Evolutionary conservation across 2,329 filamentous ascomycete species (phyloP).

Genomic region (Sporothrix brasiliensis): DNA sequence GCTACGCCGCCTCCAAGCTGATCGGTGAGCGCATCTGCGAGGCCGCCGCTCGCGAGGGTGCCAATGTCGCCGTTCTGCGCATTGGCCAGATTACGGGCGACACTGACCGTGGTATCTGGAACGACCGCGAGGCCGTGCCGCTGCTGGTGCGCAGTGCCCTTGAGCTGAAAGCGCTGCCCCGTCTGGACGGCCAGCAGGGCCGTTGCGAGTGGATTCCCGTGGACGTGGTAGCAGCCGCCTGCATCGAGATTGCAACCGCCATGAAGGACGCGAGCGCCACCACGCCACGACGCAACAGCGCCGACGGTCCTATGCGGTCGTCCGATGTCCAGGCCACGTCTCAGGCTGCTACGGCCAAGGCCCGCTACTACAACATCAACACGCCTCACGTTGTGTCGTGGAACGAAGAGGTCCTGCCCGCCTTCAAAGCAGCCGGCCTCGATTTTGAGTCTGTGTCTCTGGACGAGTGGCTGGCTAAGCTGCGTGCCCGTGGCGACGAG

Average conservation of each 20-base stretch:
- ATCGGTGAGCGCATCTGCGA: slow-evolving; percentile 34
- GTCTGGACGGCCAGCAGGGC: slow-evolving; percentile 46
- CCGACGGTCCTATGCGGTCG: slow-evolving; percentile 34
- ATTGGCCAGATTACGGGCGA: slow-evolving; percentile 58
- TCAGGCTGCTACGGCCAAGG: slow-evolving; percentile 18
- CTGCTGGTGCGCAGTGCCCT: slow-evolving; percentile 53
- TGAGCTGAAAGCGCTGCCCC: slow-evolving; percentile 50
- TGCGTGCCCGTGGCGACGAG: slow-evolving; percentile 27
- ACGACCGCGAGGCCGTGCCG: slow-evolving; percentile 55
- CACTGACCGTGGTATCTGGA: slow-evolving; percentile 53
- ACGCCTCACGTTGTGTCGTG: slow-evolving; percentile 55
- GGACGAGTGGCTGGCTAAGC: slow-evolving; percentile 43
- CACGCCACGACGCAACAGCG: neutral
- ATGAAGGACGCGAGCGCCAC: slow-evolving; percentile 16
- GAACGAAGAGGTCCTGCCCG: slow-evolving; percentile 54
- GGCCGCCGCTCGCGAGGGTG: slow-evolving; percentile 29
- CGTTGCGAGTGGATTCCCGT: slow-evolving; percentile 51
- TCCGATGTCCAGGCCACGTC: neutral
- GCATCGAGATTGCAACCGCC: slow-evolving; percentile 44
- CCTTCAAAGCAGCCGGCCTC: slow-evolving; percentile 49
- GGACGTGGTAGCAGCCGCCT: slow-evolving; percentile 48
- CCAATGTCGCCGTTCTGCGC: slow-evolving; percentile 45
- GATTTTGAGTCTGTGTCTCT: slow-evolving; percentile 51
- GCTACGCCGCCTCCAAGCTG: slow-evolving; percentile 34
- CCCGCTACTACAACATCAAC: slow-evolving; percentile 52